Base-by-base conservation (phyloP, 1,284 basidiomycete genomes). In the Ceratobasidium sp. region DNA sequence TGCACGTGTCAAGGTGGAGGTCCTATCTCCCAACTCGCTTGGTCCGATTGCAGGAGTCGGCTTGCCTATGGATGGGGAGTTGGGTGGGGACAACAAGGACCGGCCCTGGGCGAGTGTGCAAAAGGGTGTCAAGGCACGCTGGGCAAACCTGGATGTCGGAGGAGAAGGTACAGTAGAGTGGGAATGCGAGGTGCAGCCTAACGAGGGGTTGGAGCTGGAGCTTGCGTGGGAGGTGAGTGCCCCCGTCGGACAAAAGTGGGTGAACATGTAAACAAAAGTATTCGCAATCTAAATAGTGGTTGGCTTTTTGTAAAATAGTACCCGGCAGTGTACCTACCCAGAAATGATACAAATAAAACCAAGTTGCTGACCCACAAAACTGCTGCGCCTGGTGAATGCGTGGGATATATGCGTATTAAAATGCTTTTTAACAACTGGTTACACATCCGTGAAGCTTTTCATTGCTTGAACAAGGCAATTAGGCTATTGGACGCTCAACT, bases 91-190 rank as follows among this genome's bases (percentile, higher is more conserved):
- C 19, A 68, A 68, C 11, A 61, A 70, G n/a, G 66, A 67, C 17
- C 52, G 25, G 3, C 57, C 66, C 22, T 70, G 65, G 44, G n/a
- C 40, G n/a, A 68, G 19, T 22, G 69, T 62, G 32, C 54, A 65
- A 17, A 61, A 78, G 25, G 78, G 78, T 17, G 52, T 78, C 3
- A 51, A 64, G 15, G 77, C 62, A 22, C 78, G 69, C 4, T 77
- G 77, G 77, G 73, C 76, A 19, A 34, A 56, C 0, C 22, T 71
- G 68, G 61, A 73, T 51, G 76, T 74, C 19, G 78, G 51, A 13
- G 73, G 73, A 9, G 76, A 79, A 44, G 80, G 80, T 17, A 64
- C 78, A 56, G 66, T 81, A 8, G 80, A 81, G 64, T 81, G 80
- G 80, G 73, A 74, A 13, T 77, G 78, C 49, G 54, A 65, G 22